phyloP scores from a whole-genome alignment of 2,329 filamentous ascomycete genomes.

The Curvularia lunata region DNA sequence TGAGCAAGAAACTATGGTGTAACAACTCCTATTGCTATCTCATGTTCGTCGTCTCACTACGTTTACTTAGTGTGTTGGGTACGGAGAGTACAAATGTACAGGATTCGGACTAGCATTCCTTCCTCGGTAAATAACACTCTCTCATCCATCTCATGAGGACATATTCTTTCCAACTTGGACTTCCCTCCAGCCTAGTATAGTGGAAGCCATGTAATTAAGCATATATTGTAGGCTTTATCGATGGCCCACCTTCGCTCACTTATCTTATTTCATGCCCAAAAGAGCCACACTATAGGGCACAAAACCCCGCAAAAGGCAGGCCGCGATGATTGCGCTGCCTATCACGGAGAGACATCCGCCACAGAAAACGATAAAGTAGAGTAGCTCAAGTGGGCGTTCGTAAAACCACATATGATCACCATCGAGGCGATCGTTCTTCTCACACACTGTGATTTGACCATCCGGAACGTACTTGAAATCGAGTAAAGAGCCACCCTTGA shows the following conservation, averaged over 20 bases:
- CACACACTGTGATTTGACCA: neutral
- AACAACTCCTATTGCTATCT: too few relatives aligned
- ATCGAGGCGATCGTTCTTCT: constrained; percentile 1
- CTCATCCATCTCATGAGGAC: too few relatives aligned
- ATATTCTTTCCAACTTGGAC: too few relatives aligned
- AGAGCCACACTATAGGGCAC: neutral
- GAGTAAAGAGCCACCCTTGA: neutral
- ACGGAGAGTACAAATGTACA: too few relatives aligned
- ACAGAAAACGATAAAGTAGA: constrained; percentile 4
- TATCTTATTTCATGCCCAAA: neutral
- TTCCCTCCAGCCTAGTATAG: too few relatives aligned
- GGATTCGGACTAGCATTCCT: too few relatives aligned
- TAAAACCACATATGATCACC: constrained; percentile 4
- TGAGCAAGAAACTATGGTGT: too few relatives aligned
- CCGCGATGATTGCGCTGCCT: neutral
- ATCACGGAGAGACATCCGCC: neutral
- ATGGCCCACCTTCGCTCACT: neutral
- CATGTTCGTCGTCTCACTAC: too few relatives aligned
- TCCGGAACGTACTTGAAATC: constrained; percentile 2
- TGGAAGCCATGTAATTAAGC: neutral
- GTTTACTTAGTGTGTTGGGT: too few relatives aligned
- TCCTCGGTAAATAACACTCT: too few relatives aligned
- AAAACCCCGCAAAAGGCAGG: neutral
- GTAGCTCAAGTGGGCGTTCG: constrained; percentile 1
- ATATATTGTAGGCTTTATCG: neutral